These are phyloP conservation scores for Barnettozyma sp. DNA, from an alignment of 805 yeast species.

Conservation along the genomic window DNA sequence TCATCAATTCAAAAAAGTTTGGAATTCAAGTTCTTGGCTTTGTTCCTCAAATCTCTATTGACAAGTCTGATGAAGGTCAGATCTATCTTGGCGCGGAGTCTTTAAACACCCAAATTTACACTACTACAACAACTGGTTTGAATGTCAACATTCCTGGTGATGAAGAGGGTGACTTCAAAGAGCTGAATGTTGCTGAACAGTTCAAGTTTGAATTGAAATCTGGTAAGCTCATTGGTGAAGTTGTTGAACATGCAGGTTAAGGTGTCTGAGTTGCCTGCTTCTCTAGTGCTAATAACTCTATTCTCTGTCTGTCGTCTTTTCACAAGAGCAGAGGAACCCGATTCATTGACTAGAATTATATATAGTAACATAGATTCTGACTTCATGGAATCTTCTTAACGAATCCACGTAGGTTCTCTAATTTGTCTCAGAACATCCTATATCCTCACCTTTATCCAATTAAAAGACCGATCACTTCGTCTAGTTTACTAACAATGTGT, in stretches of 20 bases:
- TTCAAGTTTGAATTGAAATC: slow-evolving; percentile 60
- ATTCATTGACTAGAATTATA: too few relatives aligned
- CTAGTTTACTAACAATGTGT: too few relatives aligned
- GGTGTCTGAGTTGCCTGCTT: too few relatives aligned
- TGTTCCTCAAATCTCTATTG: slow-evolving; percentile 79
- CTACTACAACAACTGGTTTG: slow-evolving; percentile 78
- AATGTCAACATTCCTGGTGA: slow-evolving; percentile 77
- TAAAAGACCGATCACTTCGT: too few relatives aligned
- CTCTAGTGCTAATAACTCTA: too few relatives aligned
- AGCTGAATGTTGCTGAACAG: slow-evolving; percentile 88
- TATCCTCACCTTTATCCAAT: too few relatives aligned
- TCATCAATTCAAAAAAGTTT: slow-evolving; percentile 72
- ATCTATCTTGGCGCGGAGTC: slow-evolving; percentile 70
- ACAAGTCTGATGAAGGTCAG: slow-evolving; percentile 81
- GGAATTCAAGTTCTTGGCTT: slow-evolving; percentile 82
- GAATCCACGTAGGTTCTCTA: too few relatives aligned
- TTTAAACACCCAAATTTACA: slow-evolving; percentile 69
- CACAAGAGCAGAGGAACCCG: too few relatives aligned
- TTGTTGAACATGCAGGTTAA: slow-evolving; percentile 80
- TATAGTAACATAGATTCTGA: too few relatives aligned
- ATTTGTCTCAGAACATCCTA: too few relatives aligned
- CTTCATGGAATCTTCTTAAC: too few relatives aligned
- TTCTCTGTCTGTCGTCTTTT: too few relatives aligned
- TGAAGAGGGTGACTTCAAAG: slow-evolving; percentile 62
- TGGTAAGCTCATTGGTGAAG: slow-evolving; percentile 59